Base-by-base conservation (phyloP, 1,139 yeast species). In the Yamadazyma conglobata region DNA sequence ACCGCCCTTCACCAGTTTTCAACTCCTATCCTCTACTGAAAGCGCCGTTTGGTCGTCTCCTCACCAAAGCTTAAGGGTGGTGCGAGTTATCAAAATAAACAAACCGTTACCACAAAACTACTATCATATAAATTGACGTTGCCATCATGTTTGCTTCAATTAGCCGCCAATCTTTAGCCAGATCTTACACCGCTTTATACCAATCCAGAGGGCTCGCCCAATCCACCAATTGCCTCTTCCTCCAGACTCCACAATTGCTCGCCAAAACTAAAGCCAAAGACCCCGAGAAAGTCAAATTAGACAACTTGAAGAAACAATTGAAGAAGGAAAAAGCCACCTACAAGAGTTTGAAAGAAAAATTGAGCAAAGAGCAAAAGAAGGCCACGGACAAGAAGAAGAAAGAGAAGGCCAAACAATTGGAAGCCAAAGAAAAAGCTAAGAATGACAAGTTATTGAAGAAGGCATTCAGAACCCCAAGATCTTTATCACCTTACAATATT, bases 391-490 rank as follows among this genome's bases (percentile, higher is more conserved):
- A 38, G 27, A 41, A 36, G 20, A 38, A 37, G 26, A 33, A 39
- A 22, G 40, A 28, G 4, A 38, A 42, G 27, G 43, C 32, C 10
- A 38, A 40, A 33, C 37, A 42, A 33, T 24, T 32, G 15, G 30
- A 30, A 13, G 22, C 17, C 10, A 39, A 40, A 25, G 43, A 32
- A 6, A 40, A 39, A 24, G 41, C 39, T 13, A 48, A 48, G 30
- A 47, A 47, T 27, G 46, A 47, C 27, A 49, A 48, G 25, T 33
- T 47, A 22, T 34, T 50, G 19, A 36, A 35, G 8, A 45, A 54
- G 25, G 67, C 67, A 12, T 45, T 54, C 33, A 56, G 55, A 38
- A 49, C 54, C 10, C 48, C 38, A 43, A 49, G 59, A 31, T 50
- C 40, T 30, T 34, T 60, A 24, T 45, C 58, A 11, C 56, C 57